These are phyloP conservation scores for Rhodotorula sp. DNA, from an alignment of 1,284 basidiomycete species.

Conservation along the genomic window DNA sequence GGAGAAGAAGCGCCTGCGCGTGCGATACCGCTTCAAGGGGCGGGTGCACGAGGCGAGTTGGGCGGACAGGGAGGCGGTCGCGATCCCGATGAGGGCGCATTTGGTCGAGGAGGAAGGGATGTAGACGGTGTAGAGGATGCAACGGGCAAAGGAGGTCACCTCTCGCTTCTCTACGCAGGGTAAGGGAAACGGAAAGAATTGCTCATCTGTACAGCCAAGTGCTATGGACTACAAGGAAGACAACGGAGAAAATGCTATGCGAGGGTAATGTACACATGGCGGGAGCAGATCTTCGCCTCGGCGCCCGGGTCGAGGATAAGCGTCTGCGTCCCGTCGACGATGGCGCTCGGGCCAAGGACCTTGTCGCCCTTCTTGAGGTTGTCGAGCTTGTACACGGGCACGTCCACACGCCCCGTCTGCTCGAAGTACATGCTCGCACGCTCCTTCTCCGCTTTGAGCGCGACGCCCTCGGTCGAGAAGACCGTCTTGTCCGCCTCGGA, in stretches of 20 bases:
- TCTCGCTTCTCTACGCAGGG: background rate
- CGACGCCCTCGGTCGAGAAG: slow-evolving; percentile 26
- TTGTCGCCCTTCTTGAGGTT: slow-evolving; percentile 66
- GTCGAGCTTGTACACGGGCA: slow-evolving; percentile 25
- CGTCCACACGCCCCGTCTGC: slow-evolving; percentile 13
- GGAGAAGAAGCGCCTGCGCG: slow-evolving; percentile 64
- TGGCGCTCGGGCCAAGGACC: slow-evolving; percentile 78
- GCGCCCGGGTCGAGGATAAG: slow-evolving; percentile 76
- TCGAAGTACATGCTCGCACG: slow-evolving; percentile 31
- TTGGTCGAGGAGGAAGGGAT: slow-evolving; percentile 20
- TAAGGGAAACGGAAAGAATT: background rate
- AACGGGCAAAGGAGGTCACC: background rate
- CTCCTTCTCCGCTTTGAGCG: slow-evolving; percentile 17
- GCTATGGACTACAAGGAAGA: background rate
- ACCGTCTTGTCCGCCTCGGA: slow-evolving; percentile 56
- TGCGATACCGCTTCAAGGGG: slow-evolving; percentile 76
- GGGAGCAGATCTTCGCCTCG: slow-evolving; percentile 65
- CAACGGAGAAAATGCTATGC: background rate
- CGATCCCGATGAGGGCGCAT: slow-evolving; percentile 66
- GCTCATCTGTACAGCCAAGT: background rate
- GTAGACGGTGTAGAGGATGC: background rate
- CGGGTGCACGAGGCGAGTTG: slow-evolving; percentile 73
- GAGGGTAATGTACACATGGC: slow-evolving; percentile 69
- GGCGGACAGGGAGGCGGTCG: slow-evolving; percentile 67
- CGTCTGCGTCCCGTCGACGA: slow-evolving; percentile 90